Conservation (phyloP, 2,329 filamentous ascomycete species). For the Salinomyces thailandicus region DNA sequence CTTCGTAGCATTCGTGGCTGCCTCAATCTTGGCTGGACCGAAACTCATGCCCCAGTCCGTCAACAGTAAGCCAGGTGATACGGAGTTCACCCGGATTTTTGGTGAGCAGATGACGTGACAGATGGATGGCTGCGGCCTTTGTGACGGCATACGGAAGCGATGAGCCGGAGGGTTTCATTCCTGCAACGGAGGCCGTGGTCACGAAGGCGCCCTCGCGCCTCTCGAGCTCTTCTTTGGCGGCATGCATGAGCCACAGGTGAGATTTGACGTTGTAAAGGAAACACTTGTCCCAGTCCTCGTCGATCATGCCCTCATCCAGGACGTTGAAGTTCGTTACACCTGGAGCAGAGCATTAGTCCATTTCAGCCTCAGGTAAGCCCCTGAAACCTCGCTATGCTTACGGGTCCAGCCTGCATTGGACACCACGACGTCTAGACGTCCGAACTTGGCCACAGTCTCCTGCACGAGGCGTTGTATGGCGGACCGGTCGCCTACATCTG, state of each 20-base stretch:
- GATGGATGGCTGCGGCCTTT: conserved; percentile 38
- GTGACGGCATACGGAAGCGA: conserved; percentile 37
- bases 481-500: conserved; percentile 34
- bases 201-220: conserved; percentile 51
- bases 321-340: conserved; percentile 33
- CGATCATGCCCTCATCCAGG: conserved; percentile 44
- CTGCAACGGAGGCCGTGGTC: conserved; percentile 54
- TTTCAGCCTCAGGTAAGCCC: too few relatives aligned
- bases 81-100: conserved; percentile 48
- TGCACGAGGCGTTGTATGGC: conserved; percentile 34
- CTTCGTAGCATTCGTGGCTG: conserved; percentile 34
- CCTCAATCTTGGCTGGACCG: conserved; percentile 34
- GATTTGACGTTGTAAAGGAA: conserved; percentile 54
- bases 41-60: conserved; percentile 41
- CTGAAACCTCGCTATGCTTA: too few relatives aligned
- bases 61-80: conserved; percentile 43
- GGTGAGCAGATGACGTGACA: conserved; percentile 45
- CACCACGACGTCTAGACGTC: conserved; percentile 39
- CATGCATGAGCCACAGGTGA: conserved; percentile 51
- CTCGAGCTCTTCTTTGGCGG: conserved; percentile 45
- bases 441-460: conserved; percentile 36
- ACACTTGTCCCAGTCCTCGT: conserved; percentile 50
- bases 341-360: too few relatives aligned
- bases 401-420: conserved; percentile 31
- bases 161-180: conserved; percentile 53